Percentiles rank a stretch among this genome's conserved stretches.
phyloP scores from a whole-genome alignment of 2,329 filamentous ascomycete species.

The Xylaria sp. region DNA sequence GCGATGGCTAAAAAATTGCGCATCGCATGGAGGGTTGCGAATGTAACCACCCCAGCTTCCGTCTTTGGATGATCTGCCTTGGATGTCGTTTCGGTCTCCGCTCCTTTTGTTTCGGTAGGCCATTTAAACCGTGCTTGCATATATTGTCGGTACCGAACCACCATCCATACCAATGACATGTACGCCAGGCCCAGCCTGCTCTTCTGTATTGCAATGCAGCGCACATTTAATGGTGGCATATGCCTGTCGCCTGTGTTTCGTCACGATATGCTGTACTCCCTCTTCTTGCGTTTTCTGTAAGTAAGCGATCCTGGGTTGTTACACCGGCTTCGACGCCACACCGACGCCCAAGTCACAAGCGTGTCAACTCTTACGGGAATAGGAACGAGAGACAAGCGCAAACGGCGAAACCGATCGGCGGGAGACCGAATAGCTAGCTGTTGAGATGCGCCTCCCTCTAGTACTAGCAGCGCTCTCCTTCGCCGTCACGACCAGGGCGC shows the following conservation, averaged over 20 bases:
- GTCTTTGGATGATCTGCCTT: slow-evolving; percentile 22
- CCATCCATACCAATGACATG: slow-evolving; percentile 8
- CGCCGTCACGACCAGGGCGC: slow-evolving; percentile 19
- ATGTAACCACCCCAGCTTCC: slow-evolving; percentile 11
- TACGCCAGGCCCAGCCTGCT: background rate
- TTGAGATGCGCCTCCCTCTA: slow-evolving; percentile 15
- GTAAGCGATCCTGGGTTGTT: slow-evolving; percentile 3
- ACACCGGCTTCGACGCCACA: slow-evolving; percentile 1
- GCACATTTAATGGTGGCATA: slow-evolving; percentile 7
- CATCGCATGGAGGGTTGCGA: slow-evolving; percentile 11
- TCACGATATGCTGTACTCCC: slow-evolving; percentile 20
- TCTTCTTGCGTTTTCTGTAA: background rate
- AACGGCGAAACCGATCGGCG: background rate
- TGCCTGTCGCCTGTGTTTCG: slow-evolving; percentile 7
- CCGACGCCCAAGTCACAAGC: background rate
- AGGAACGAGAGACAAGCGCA: background rate
- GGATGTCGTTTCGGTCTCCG: slow-evolving; percentile 18
- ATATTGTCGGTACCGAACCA: slow-evolving; percentile 30
- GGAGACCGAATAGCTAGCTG: background rate
- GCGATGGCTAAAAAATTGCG: slow-evolving; percentile 25
- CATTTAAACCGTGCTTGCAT: slow-evolving; percentile 25
- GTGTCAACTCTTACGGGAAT: background rate
- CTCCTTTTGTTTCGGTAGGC: slow-evolving; percentile 9
- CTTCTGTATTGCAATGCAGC: background rate
- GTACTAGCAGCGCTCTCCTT: slow-evolving; percentile 15